Conservation (phyloP, 345 rosid species). For the Populus pruinosa region DNA sequence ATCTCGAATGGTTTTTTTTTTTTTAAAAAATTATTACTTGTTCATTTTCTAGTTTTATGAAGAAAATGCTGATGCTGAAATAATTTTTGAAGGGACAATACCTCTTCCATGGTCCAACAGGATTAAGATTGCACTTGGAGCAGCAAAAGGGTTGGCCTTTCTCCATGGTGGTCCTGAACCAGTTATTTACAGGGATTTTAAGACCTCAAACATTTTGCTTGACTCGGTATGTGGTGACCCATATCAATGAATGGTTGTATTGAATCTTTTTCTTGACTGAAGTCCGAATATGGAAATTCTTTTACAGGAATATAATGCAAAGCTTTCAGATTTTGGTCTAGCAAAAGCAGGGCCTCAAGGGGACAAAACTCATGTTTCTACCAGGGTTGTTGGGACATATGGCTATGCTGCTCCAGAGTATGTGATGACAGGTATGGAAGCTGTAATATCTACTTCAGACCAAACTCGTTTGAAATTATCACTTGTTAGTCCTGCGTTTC, state of each 20-base stretch:
- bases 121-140: constrained; percentile 37
- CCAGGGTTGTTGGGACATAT: constrained; percentile 34
- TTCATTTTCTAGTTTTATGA: constrained; percentile 3
- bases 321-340: constrained; percentile 36
- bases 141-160: constrained; percentile 36
- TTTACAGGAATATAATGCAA: constrained; percentile 30
- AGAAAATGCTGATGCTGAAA: constrained; percentile 9
- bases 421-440: constrained; percentile 30
- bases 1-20: neutral
- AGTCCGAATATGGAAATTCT: neutral
- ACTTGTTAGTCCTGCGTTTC: neutral
- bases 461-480: neutral
- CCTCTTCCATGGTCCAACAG: constrained; percentile 34
- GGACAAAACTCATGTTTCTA: constrained; percentile 36
- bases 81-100: constrained; percentile 53
- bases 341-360: constrained; percentile 40
- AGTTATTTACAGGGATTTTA: constrained; percentile 33
- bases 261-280: neutral
- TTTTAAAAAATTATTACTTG: neutral
- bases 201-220: constrained; percentile 34
- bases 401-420: constrained; percentile 39
- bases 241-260: neutral
- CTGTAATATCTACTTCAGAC: neutral
- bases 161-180: constrained; percentile 34
- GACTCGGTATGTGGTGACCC: constrained; percentile 21